A percentile compares a stretch with the other conserved stretches of the same genome.
phyloP scores from a whole-genome alignment of 352 stramenopile species.

The Phytophthora megakarya region DNA sequence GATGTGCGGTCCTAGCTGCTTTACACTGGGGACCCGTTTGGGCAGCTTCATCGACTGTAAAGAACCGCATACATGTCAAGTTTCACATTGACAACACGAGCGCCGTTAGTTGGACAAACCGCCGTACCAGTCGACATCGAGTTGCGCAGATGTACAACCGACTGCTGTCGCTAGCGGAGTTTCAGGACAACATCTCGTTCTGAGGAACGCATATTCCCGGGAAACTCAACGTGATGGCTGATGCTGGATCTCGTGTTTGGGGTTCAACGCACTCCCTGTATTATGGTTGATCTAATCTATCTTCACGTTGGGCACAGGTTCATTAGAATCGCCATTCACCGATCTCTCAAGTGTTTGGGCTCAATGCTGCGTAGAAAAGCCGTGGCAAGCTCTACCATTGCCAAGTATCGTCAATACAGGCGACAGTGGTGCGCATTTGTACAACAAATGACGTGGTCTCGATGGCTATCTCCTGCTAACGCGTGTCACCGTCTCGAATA shows the following conservation, averaged over 20 bases:
- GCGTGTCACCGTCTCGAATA: too few species aligned
- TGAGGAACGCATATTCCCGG: constrained; percentile 20
- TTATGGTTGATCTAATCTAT: constrained; percentile 13
- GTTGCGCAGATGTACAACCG: constrained; percentile 16
- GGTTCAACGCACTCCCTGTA: not conserved
- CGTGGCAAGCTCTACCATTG: constrained; percentile 18
- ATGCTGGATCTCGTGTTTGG: constrained; percentile 28
- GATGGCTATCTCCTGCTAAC: not conserved
- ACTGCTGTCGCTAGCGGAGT: constrained; percentile 20
- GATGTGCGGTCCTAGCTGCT: constrained; percentile 5
- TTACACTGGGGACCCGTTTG: constrained; percentile 5
- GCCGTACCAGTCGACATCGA: constrained; percentile 1
- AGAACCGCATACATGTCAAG: not conserved
- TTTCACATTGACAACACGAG: constrained; percentile 15
- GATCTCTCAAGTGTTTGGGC: constrained; percentile 28
- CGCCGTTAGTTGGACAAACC: constrained; percentile 1
- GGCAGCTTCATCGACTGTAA: not conserved
- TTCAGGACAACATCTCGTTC: constrained; percentile 26
- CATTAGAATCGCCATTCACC: constrained; percentile 10
- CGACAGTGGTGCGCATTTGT: constrained; percentile 24
- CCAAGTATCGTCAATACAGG: constrained; percentile 15
- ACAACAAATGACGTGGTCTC: constrained; percentile 14
- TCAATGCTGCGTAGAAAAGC: constrained; percentile 8
- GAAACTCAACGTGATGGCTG: constrained; percentile 20
- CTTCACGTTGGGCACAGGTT: constrained; percentile 9